phyloP scores from a whole-genome alignment of 2,329 filamentous ascomycete species.

The Ophiostoma ips region DNA sequence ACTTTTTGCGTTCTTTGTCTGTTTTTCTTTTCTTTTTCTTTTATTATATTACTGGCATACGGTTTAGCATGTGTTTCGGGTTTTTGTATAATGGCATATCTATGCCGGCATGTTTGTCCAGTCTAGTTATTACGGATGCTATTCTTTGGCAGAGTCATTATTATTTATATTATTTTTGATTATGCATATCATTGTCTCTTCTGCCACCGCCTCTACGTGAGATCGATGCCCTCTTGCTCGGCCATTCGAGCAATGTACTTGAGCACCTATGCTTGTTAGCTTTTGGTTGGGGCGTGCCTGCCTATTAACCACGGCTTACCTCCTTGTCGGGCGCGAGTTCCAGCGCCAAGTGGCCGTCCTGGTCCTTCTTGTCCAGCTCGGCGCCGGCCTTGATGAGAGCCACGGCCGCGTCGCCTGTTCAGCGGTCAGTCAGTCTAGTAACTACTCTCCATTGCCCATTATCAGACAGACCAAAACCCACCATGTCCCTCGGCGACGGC shows the following conservation, averaged over 20 bases:
- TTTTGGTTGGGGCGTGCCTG: too few relatives aligned
- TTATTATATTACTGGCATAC: neutral
- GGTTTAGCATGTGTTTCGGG: neutral
- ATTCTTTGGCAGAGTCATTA: neutral
- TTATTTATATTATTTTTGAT: neutral
- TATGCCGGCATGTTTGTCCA: neutral
- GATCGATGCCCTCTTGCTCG: constrained; percentile 69
- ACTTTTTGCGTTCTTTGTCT: neutral
- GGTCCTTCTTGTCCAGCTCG: constrained; percentile 63
- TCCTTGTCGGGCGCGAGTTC: constrained; percentile 78
- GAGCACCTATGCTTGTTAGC: constrained; percentile 20
- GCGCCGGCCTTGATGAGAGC: constrained; percentile 73
- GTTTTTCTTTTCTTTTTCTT: constrained; percentile 1
- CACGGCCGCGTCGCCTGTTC: constrained; percentile 75
- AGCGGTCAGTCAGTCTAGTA: too few relatives aligned
- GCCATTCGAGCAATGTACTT: constrained; percentile 65
- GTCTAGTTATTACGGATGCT: neutral
- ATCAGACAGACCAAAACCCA: too few relatives aligned
- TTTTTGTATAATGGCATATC: neutral
- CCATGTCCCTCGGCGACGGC: constrained; percentile 63
- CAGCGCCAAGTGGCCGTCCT: constrained; percentile 56
- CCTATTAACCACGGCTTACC: constrained; percentile 36
- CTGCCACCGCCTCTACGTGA: constrained; percentile 17
- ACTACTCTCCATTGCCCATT: too few relatives aligned
- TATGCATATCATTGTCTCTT: neutral